Evolutionary conservation across 23 red algal genomes (phyloP).

Genomic region (Agarophyton chilense): DNA sequence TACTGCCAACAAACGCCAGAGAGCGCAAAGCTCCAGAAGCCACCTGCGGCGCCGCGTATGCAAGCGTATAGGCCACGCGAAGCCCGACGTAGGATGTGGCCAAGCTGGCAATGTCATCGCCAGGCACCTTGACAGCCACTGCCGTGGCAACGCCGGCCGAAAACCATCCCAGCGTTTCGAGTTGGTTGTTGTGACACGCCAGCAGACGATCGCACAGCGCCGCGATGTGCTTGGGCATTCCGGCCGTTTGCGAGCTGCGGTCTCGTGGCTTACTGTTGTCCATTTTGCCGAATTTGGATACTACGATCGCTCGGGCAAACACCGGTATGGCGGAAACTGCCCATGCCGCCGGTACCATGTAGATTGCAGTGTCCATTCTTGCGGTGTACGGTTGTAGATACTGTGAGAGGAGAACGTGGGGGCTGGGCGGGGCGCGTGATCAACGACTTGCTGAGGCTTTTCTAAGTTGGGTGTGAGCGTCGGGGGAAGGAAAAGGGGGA

Average conservation of each 20-base stretch:
- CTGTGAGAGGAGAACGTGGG: too few species aligned
- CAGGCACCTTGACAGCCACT: slow-evolving; percentile 1
- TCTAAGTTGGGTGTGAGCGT: too few species aligned
- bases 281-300: slow-evolving; percentile 17
- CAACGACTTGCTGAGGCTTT: too few species aligned
- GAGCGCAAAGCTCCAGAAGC: not conserved
- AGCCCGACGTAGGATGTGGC: not conserved
- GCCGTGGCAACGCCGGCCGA: slow-evolving; percentile 27
- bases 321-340: not conserved
- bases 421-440: too few species aligned
- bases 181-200: slow-evolving; percentile 33
- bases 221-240: not conserved
- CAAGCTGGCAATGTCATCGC: not conserved
- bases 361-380: slow-evolving; percentile 19
- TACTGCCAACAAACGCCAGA: slow-evolving; percentile 11
- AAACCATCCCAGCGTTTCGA: slow-evolving; percentile 54
- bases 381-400: not conserved
- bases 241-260: not conserved
- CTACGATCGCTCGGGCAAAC: slow-evolving; percentile 1
- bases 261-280: slow-evolving; percentile 46
- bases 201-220: slow-evolving; percentile 24
- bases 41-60: slow-evolving; percentile 46
- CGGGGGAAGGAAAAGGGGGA: too few species aligned
- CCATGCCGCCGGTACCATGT: slow-evolving; percentile 24
- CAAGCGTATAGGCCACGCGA: slow-evolving; percentile 14